A percentile compares a stretch with the other conserved stretches of the same genome.
Conservation (phyloP, 331 rosid species). For the Spiraea crenata region DNA sequence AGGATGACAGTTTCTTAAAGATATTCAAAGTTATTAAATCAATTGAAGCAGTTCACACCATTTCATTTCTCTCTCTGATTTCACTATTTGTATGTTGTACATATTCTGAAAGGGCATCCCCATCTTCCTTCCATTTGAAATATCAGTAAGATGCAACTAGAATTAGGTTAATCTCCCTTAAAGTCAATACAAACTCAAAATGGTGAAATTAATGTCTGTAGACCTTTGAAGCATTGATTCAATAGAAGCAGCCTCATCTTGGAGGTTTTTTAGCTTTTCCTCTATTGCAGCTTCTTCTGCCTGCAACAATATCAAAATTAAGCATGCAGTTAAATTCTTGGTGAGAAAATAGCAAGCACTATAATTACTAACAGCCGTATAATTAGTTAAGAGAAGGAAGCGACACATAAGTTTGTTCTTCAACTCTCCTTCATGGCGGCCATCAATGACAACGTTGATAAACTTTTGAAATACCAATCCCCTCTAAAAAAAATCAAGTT, state of each 20-base stretch:
- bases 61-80: conserved; percentile 37
- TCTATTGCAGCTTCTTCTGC: conserved; percentile 69
- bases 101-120: conserved; percentile 33
- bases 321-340: background rate
- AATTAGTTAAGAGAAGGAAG: too few relatives aligned
- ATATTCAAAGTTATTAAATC: conserved; percentile 12
- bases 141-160: conserved; percentile 21
- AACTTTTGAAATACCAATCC: too few relatives aligned
- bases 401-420: too few relatives aligned
- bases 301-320: conserved; percentile 38
- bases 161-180: conserved; percentile 20
- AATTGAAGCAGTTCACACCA: conserved; percentile 40
- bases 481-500: too few relatives aligned
- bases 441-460: too few relatives aligned
- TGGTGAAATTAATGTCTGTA: conserved; percentile 14
- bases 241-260: conserved; percentile 46
- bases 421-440: too few relatives aligned
- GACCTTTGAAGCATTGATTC: conserved; percentile 52
- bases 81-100: conserved; percentile 33
- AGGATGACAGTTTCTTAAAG: background rate
- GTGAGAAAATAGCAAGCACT: too few relatives aligned
- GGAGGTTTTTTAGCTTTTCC: conserved; percentile 62
- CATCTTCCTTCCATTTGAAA: conserved; percentile 73
- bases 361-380: too few relatives aligned
- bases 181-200: conserved; percentile 23